phyloP scores from a whole-genome alignment of 805 yeast species.

The Debaryomyces hansenii region DNA sequence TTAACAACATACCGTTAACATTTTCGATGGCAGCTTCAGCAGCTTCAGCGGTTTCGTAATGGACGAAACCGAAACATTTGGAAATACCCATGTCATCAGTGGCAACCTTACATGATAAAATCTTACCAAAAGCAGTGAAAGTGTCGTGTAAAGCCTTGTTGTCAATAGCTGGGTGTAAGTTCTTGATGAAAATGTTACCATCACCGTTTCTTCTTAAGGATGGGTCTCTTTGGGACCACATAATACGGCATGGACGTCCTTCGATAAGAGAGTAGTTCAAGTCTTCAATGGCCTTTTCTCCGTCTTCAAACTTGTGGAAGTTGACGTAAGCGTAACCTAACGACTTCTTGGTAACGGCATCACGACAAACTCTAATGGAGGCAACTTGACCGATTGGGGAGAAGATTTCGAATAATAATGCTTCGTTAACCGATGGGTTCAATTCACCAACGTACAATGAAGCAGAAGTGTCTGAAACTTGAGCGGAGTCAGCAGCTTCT shows the following conservation, averaged over 20 bases:
- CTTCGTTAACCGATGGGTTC: conserved; percentile 90
- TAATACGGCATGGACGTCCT: conserved; percentile 97
- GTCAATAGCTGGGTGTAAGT: conserved; percentile 96
- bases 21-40: conserved; percentile 94
- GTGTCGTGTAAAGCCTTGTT: conserved; percentile 99
- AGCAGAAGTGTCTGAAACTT: conserved; percentile 62
- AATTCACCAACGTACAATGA: conserved; percentile 97
- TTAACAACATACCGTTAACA: conserved; percentile 97
- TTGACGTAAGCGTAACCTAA: conserved; percentile 98
- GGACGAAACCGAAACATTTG: conserved; percentile 97
- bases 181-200: conserved; percentile 97
- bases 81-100: conserved; percentile 89
- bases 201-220: conserved; percentile 90
- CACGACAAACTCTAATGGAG: conserved; percentile 98
- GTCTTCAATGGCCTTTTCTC: conserved; percentile 91
- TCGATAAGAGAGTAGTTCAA: conserved; percentile 91
- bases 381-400: conserved; percentile 94
- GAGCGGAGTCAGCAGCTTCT: conserved; percentile 30
- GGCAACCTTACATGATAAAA: conserved; percentile 96
- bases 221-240: conserved; percentile 99
- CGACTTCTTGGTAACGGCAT: conserved; percentile 93
- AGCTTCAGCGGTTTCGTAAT: conserved; percentile 88
- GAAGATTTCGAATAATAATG: conserved; percentile 90
- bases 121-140: conserved; percentile 93
- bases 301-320: conserved; percentile 86